These are phyloP conservation scores for Sungouiozyma ichnusensis DNA, from an alignment of 805 yeast species.

Conservation along the genomic window DNA sequence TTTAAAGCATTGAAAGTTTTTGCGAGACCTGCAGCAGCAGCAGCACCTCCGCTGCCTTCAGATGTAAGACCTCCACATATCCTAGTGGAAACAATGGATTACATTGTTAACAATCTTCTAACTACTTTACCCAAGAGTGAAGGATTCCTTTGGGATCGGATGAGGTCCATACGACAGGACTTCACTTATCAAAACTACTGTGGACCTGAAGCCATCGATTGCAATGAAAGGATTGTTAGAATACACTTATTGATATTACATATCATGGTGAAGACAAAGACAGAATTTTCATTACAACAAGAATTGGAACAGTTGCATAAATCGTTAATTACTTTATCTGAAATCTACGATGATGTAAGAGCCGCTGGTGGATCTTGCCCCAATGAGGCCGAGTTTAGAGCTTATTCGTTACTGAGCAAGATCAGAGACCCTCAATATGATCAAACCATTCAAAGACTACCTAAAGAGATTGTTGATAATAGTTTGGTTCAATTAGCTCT, in stretches of 20 bases:
- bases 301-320: conserved; percentile 91
- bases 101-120: conserved; percentile 54
- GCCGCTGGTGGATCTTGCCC: conserved; percentile 58
- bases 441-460: conserved; percentile 59
- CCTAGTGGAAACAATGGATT: conserved; percentile 54
- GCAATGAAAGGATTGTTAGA: conserved; percentile 84
- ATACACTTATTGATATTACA: conserved; percentile 77
- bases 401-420: conserved; percentile 73
- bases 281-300: conserved; percentile 85
- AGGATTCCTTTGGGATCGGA: conserved; percentile 92
- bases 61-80: conserved; percentile 92
- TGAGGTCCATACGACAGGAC: conserved; percentile 92
- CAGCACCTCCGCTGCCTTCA: conserved; percentile 94
- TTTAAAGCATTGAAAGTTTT: conserved; percentile 76
- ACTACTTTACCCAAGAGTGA: conserved; percentile 73
- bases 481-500: conserved; percentile 59
- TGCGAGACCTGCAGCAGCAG: conserved; percentile 96
- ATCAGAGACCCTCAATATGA: conserved; percentile 79
- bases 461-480: conserved; percentile 43
- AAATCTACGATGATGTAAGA: conserved; percentile 74
- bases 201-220: conserved; percentile 88
- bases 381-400: conserved; percentile 88
- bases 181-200: conserved; percentile 89
- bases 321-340: conserved; percentile 77
- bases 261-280: conserved; percentile 63